Base-by-base conservation (phyloP, 2,329 filamentous ascomycete genomes). In the Ustilaginoidea virens region DNA sequence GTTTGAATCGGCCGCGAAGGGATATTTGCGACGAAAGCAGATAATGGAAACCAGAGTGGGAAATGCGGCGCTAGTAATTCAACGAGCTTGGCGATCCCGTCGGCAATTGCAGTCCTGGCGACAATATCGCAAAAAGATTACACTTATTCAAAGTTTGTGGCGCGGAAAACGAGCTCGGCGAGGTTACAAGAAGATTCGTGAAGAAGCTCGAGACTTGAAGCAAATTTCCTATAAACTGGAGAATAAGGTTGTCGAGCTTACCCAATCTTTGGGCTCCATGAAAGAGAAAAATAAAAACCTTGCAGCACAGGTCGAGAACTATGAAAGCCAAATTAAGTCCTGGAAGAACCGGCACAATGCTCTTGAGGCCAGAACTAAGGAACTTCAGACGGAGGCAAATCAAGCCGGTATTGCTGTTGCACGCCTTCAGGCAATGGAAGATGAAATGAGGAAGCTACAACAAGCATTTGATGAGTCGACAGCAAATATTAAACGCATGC, bases 211-310 rank as follows among this genome's bases (percentile, higher is more conserved):
- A 48, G 92, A 98, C 61, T 71, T 98, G 52, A 96, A 96, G 66
- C 87, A 96, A 56, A 98, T 98, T 43, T 96, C 90, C 3, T 98
- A 98, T 66, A 96, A 93, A 64, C 64, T 98, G 44, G 90, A 98
- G 56, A 96, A 98, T 69, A 98, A 98, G 73, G 90, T 98, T 37
- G 83, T 98, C 37, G 90, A 98, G 60, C 69, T 98, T 46, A 98
- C 90, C 1, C 90, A 98, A 54, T 82, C 79, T 28, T 59, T 98
- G 43, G 86, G 90, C 40, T 77, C 83, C 7, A 79, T 93, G 68
- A 93, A 92, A 62, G 72, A 77, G 37, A 82, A 93, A 58, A 98
- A 98, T 69, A 94, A 92, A 64, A 70, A 71, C 33, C 67, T 98
- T 36, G 66, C 80, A 42, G 76, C 71, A 20, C 86, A 96, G 54